Conservation (phyloP, 2,329 filamentous ascomycete genomes). For the Ceratocystis huliohia region DNA sequence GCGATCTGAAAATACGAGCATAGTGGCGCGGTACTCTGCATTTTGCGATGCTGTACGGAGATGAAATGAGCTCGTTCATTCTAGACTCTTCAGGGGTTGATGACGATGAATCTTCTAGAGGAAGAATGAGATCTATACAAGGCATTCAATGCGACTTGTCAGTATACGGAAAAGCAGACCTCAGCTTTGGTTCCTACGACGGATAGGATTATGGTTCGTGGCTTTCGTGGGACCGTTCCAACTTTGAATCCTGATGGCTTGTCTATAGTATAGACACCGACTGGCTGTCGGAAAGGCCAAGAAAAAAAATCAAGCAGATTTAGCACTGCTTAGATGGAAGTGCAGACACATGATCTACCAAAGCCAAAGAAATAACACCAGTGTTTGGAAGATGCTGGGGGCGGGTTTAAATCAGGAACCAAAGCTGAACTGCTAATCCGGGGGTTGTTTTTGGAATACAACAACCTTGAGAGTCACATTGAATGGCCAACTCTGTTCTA, state of each 20-base stretch:
- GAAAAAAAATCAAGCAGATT: neutral
- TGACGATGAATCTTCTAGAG: neutral
- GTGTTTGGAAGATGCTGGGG: slow-evolving; percentile 1
- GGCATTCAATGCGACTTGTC: neutral
- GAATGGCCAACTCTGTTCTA: neutral
- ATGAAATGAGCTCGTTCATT: neutral
- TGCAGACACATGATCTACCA: neutral
- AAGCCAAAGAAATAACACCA: neutral
- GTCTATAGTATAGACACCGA: too few species aligned
- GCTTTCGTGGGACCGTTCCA: slow-evolving; percentile 9
- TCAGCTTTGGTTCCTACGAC: slow-evolving; percentile 9
- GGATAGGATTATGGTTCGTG: neutral
- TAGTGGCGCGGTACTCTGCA: neutral
- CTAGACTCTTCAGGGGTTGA: neutral
- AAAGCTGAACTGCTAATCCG: slow-evolving; percentile 5
- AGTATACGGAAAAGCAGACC: neutral
- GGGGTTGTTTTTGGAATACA: slow-evolving; percentile 4
- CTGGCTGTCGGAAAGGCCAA: neutral
- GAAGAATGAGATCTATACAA: neutral
- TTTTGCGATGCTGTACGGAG: neutral
- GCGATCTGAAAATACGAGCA: slow-evolving; percentile 8
- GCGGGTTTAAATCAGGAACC: slow-evolving; percentile 1
- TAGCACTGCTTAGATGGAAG: neutral
- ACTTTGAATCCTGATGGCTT: too few species aligned
- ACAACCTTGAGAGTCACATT: neutral